Conservation (phyloP, 306 rosid genomes). For the Rosa chinensis region DNA sequence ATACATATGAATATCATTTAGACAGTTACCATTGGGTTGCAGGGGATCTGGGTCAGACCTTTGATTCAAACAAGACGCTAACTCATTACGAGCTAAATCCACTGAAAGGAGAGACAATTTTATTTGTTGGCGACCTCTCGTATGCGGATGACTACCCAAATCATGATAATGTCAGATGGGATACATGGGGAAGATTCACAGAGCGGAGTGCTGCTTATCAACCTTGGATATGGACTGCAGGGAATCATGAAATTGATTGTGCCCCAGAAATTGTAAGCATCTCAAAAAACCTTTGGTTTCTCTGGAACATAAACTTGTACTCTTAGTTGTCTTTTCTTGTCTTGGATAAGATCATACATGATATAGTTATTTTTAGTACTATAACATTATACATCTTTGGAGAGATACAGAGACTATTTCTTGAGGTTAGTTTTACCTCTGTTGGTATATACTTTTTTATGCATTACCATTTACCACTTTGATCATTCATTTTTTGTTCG, state of each 20-base stretch:
- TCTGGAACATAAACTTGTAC: not conserved
- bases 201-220: conserved; percentile 89
- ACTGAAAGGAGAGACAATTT: conserved; percentile 51
- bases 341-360: not conserved
- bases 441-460: not conserved
- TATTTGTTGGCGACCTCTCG: conserved; percentile 78
- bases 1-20: not conserved
- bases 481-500: not conserved
- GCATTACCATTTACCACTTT: not conserved
- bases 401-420: not conserved
- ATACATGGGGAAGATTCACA: conserved; percentile 73
- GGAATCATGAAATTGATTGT: conserved; percentile 82
- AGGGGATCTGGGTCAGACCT: conserved; percentile 92
- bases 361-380: not conserved
- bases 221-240: conserved; percentile 95
- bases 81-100: conserved; percentile 63
- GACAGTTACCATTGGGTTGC: not conserved
- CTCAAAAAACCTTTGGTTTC: not conserved
- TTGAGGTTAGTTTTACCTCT: not conserved
- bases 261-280: conserved; percentile 66
- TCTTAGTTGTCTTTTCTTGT: not conserved
- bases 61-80: conserved; percentile 70
- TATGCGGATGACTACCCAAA: conserved; percentile 70
- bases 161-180: conserved; percentile 76
- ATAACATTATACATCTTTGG: not conserved